Evolutionary conservation across 352 stramenopile species (phyloP).

Genomic region (Globisporangium splendens): DNA sequence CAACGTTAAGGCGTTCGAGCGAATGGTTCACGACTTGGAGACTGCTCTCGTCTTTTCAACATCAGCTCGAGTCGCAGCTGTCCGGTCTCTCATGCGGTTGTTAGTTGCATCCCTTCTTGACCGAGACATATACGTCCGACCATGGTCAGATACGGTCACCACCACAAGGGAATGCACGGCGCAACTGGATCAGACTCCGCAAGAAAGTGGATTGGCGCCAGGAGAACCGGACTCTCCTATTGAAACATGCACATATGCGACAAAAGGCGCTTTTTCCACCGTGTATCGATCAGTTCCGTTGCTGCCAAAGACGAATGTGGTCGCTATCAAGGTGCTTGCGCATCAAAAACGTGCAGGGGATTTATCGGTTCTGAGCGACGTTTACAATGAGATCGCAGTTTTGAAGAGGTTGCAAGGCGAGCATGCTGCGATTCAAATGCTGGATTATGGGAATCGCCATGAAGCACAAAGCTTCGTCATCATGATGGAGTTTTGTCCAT

Average conservation of each 20-base stretch:
- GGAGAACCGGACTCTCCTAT: not conserved
- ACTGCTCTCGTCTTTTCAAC: conserved; percentile 22
- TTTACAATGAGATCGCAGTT: conserved; percentile 56
- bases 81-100: conserved; percentile 32
- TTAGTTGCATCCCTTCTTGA: conserved; percentile 40
- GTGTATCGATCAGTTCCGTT: conserved; percentile 31
- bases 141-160: not conserved
- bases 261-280: conserved; percentile 47
- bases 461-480: conserved; percentile 44
- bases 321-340: conserved; percentile 53
- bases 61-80: conserved; percentile 21
- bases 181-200: not conserved
- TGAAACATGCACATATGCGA: conserved; percentile 24
- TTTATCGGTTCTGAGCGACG: conserved; percentile 31
- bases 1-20: conserved; percentile 23
- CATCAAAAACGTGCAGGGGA: conserved; percentile 42
- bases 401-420: conserved; percentile 48
- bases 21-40: conserved; percentile 29
- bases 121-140: conserved; percentile 26
- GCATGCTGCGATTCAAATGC: conserved; percentile 39
- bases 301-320: conserved; percentile 10
- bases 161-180: not conserved
- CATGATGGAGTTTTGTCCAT: conserved; percentile 57
- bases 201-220: not conserved
- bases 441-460: conserved; percentile 55